Conservation (phyloP, 2,329 filamentous ascomycete species). For the Hypoxylon sp. region DNA sequence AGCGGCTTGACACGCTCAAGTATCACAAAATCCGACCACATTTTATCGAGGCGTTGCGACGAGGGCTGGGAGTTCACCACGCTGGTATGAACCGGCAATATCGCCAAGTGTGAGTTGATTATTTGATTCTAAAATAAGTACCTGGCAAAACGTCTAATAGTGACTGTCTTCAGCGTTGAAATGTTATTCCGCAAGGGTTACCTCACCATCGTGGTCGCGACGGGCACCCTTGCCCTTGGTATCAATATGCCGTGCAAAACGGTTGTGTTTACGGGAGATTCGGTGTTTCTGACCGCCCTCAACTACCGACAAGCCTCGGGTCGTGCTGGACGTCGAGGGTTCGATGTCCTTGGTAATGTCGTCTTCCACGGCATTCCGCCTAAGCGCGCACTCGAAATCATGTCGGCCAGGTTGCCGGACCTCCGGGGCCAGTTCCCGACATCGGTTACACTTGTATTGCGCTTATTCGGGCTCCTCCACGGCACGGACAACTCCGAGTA, state of each 20-base stretch:
- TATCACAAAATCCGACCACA: conserved; percentile 62
- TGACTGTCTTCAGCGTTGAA: conserved; percentile 66
- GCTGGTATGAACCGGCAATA: conserved; percentile 84
- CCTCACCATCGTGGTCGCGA: conserved; percentile 78
- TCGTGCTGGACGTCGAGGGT: conserved; percentile 82
- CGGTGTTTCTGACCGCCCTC: conserved; percentile 77
- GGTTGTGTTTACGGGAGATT: conserved; percentile 81
- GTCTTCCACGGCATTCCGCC: conserved; percentile 77
- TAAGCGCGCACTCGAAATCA: conserved; percentile 73
- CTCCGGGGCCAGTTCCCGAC: conserved; percentile 83
- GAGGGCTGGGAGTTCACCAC: conserved; percentile 83
- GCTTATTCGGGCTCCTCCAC: conserved; percentile 75
- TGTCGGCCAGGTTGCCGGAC: conserved; percentile 79
- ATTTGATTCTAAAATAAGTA: background rate
- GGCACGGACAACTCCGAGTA: conserved; percentile 73
- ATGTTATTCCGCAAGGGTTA: conserved; percentile 81
- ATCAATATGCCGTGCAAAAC: conserved; percentile 90
- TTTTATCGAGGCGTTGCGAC: conserved; percentile 70
- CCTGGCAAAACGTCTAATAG: too few species aligned
- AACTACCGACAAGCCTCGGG: conserved; percentile 83
- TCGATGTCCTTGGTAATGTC: conserved; percentile 84
- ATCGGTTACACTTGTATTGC: conserved; percentile 77
- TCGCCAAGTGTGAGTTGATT: conserved; percentile 68
- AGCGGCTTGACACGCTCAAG: conserved; percentile 64
- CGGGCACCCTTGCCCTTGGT: conserved; percentile 80